Percentiles rank a stretch among this genome's conserved stretches.
Evolutionary conservation across 192 early-diverging fungal genomes (phyloP).

Genomic region (Backusella parvicylindrica): DNA sequence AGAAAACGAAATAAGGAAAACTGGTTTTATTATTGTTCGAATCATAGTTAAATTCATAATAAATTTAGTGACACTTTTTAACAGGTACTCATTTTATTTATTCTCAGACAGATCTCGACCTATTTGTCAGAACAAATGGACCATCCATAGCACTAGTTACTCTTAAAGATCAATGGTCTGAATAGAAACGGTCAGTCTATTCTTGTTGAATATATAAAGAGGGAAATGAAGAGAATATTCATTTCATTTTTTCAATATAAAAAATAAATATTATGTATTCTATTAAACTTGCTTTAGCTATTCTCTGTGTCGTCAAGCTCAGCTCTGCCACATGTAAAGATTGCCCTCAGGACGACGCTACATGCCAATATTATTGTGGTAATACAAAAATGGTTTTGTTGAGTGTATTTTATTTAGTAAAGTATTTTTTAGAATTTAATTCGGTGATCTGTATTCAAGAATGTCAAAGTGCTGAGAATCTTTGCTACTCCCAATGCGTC

Average conservation of each 20-base stretch:
- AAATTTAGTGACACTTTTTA: conserved; percentile 5
- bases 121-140: not conserved
- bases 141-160: not conserved
- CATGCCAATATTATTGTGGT: not conserved
- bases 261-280: not conserved
- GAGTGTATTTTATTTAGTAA: not conserved
- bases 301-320: not conserved
- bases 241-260: not conserved
- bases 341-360: not conserved
- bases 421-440: not conserved
- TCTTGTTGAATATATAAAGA: not conserved
- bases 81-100: not conserved
- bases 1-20: not conserved
- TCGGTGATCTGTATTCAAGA: not conserved
- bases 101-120: not conserved
- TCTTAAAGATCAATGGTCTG: not conserved
- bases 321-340: not conserved
- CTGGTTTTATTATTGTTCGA: not conserved
- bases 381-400: not conserved
- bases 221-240: not conserved
- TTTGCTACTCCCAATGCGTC: not conserved
- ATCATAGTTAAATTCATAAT: not conserved
- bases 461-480: not conserved
- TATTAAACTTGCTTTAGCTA: not conserved
- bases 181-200: not conserved